Conservation (phyloP, 2,329 filamentous ascomycete species). For the Podosphaera fusca region DNA sequence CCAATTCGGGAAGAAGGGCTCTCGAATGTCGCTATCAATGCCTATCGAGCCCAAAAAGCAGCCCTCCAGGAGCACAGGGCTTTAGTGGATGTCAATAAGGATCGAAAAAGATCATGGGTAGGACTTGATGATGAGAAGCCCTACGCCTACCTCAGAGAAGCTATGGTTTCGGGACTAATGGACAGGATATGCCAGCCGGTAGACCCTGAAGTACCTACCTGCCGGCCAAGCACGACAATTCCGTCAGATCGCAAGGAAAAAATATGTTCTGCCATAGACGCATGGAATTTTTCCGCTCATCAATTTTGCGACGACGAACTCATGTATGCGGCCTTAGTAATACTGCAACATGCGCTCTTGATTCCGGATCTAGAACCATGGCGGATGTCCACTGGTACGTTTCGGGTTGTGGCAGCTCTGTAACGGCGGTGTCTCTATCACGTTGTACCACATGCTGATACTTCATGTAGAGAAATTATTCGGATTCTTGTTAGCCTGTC, state of each 20-base stretch:
- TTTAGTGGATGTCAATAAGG: slow-evolving; percentile 47
- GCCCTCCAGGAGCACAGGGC: slow-evolving; percentile 50
- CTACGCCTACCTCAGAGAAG: slow-evolving; percentile 72
- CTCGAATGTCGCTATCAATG: slow-evolving; percentile 57
- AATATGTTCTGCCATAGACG: slow-evolving; percentile 42
- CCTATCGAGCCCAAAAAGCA: slow-evolving; percentile 61
- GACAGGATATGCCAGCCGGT: slow-evolving; percentile 58
- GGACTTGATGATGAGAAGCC: slow-evolving; percentile 67
- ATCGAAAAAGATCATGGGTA: slow-evolving; percentile 77
- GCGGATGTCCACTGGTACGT: slow-evolving; percentile 53
- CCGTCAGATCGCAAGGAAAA: slow-evolving; percentile 37
- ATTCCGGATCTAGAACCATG: slow-evolving; percentile 64
- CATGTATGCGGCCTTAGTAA: slow-evolving; percentile 60
- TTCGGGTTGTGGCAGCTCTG: slow-evolving; percentile 7
- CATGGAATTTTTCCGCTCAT: slow-evolving; percentile 79
- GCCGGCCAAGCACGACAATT: slow-evolving; percentile 44
- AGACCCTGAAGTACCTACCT: slow-evolving; percentile 36
- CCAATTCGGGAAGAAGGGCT: slow-evolving; percentile 54
- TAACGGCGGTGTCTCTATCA: slow-evolving; percentile 6
- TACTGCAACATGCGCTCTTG: slow-evolving; percentile 70
- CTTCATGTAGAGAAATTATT: slow-evolving; percentile 46
- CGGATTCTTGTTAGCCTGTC: slow-evolving; percentile 67
- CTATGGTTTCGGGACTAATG: slow-evolving; percentile 84
- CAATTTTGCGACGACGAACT: slow-evolving; percentile 79
- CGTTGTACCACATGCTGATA: slow-evolving; percentile 19